A percentile compares a stretch with the other conserved stretches of the same genome.
Evolutionary conservation across 1,284 basidiomycete genomes (phyloP).

Genomic region (Sanghuangporus sanghuang): DNA sequence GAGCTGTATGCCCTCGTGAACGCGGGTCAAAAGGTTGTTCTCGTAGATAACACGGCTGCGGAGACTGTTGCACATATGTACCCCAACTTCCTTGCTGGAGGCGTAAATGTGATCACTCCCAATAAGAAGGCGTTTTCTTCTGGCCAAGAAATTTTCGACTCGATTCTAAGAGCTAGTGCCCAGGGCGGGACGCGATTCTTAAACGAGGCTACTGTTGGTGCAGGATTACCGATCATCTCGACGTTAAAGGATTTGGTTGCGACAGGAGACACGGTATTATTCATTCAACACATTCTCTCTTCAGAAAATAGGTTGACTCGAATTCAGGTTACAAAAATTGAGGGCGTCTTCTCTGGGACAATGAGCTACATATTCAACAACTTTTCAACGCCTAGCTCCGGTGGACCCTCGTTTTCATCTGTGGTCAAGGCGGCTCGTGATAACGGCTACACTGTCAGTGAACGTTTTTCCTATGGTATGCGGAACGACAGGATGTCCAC

Average conservation of each 20-base stretch:
- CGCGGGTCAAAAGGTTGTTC: slow-evolving; percentile 55
- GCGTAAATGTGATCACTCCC: slow-evolving; percentile 89
- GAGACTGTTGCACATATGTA: slow-evolving; percentile 82
- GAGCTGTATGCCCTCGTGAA: slow-evolving; percentile 41
- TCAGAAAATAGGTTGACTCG: neutral
- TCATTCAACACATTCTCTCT: neutral
- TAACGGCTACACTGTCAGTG: slow-evolving; percentile 86
- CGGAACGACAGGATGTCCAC: neutral
- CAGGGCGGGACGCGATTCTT: slow-evolving; percentile 66
- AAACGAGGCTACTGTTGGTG: slow-evolving; percentile 94
- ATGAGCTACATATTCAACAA: slow-evolving; percentile 99
- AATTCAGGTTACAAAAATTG: slow-evolving; percentile 66
- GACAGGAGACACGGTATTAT: slow-evolving; percentile 81
- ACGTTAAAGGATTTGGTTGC: slow-evolving; percentile 89
- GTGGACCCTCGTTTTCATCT: slow-evolving; percentile 75
- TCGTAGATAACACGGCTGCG: slow-evolving; percentile 94
- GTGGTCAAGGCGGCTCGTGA: slow-evolving; percentile 88
- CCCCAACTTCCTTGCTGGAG: slow-evolving; percentile 74
- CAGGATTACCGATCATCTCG: slow-evolving; percentile 89
- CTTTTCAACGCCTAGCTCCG: slow-evolving; percentile 66
- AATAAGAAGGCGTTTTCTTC: slow-evolving; percentile 98
- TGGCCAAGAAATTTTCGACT: slow-evolving; percentile 64
- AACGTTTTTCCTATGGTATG: neutral
- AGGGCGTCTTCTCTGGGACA: slow-evolving; percentile 91
- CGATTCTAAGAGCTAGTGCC: slow-evolving; percentile 54